These are phyloP conservation scores for Brassica nigra DNA, from an alignment of 345 rosid genomes.

Conservation along the genomic window DNA sequence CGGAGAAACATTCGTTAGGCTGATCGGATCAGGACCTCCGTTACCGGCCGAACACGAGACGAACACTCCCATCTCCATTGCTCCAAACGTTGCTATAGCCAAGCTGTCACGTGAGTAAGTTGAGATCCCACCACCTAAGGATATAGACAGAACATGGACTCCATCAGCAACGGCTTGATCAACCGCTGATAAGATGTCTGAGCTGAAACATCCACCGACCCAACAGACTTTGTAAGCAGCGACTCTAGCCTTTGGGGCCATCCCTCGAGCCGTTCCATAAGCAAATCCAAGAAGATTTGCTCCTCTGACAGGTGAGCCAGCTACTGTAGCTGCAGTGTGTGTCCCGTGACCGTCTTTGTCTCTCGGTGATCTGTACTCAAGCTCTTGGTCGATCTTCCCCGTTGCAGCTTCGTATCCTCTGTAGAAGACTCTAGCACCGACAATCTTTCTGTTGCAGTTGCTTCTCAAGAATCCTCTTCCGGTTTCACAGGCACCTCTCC, in stretches of 20 bases:
- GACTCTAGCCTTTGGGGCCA: slow-evolving; percentile 75
- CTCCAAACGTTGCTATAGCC: slow-evolving; percentile 76
- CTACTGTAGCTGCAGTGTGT: slow-evolving; percentile 80
- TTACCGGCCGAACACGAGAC: slow-evolving; percentile 80
- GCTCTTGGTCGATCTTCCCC: slow-evolving; percentile 56
- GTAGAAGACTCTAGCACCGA: slow-evolving; percentile 69
- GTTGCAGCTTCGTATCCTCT: slow-evolving; percentile 68
- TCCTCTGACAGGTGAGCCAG: slow-evolving; percentile 60
- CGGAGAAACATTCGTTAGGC: slow-evolving; percentile 75
- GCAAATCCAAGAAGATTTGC: slow-evolving; percentile 76
- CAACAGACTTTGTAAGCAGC: slow-evolving; percentile 85
- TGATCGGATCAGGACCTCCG: slow-evolving; percentile 64
- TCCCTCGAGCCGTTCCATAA: slow-evolving; percentile 73
- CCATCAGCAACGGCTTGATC: slow-evolving; percentile 81
- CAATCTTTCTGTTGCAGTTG: slow-evolving; percentile 68
- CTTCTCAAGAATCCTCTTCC: slow-evolving; percentile 54
- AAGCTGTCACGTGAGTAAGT: slow-evolving; percentile 59
- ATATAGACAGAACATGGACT: slow-evolving; percentile 67
- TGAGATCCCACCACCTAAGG: slow-evolving; percentile 79
- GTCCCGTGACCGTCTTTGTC: slow-evolving; percentile 86
- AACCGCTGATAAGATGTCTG: slow-evolving; percentile 73
- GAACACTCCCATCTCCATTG: slow-evolving; percentile 84
- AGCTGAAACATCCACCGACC: slow-evolving; percentile 69
- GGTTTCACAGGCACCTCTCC: slow-evolving; percentile 73
- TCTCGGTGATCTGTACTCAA: slow-evolving; percentile 71